Evolutionary conservation across 2,329 filamentous ascomycete species (phyloP).

Genomic region (Fusarium haematococcum): DNA sequence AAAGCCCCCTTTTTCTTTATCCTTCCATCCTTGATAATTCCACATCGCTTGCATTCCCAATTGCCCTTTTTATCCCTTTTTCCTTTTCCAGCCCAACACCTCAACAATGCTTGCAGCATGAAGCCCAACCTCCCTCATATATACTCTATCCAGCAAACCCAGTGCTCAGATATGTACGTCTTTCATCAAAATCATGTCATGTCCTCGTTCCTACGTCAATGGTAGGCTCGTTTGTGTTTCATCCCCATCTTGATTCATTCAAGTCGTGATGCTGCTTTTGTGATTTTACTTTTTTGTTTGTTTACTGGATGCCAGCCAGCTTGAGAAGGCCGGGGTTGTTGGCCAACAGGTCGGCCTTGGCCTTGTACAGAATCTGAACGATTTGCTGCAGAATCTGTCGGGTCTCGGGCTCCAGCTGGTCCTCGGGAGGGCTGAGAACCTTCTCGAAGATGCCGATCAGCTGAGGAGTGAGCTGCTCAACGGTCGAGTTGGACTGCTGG

Average conservation of each 20-base stretch:
- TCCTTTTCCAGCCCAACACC: conserved; percentile 20
- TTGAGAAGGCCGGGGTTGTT: conserved; percentile 48
- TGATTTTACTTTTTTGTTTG: conserved; percentile 15
- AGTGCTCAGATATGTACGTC: conserved; percentile 24
- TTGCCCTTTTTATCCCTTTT: conserved; percentile 4
- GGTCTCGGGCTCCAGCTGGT: conserved; percentile 80
- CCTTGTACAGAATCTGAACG: conserved; percentile 62
- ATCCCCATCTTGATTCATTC: conserved; percentile 31
- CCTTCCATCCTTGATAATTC: not conserved
- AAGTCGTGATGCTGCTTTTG: conserved; percentile 25
- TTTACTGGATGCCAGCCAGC: conserved; percentile 46
- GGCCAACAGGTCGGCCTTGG: conserved; percentile 49
- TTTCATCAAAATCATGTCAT: conserved; percentile 42
- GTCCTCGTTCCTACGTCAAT: conserved; percentile 20
- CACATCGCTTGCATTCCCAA: conserved; percentile 16
- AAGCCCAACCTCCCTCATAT: conserved; percentile 26
- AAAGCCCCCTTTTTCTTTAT: not conserved
- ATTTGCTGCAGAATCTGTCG: conserved; percentile 74
- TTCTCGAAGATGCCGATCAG: conserved; percentile 79
- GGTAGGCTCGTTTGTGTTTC: conserved; percentile 30
- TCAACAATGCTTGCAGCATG: conserved; percentile 14
- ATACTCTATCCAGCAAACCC: conserved; percentile 38
- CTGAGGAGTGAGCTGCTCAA: conserved; percentile 76
- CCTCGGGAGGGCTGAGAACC: conserved; percentile 77
- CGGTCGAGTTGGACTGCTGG: conserved; percentile 74